Conservation (phyloP, 495 filamentous ascomycete species). For the Aspergillus sclerotiicarbonarius region DNA sequence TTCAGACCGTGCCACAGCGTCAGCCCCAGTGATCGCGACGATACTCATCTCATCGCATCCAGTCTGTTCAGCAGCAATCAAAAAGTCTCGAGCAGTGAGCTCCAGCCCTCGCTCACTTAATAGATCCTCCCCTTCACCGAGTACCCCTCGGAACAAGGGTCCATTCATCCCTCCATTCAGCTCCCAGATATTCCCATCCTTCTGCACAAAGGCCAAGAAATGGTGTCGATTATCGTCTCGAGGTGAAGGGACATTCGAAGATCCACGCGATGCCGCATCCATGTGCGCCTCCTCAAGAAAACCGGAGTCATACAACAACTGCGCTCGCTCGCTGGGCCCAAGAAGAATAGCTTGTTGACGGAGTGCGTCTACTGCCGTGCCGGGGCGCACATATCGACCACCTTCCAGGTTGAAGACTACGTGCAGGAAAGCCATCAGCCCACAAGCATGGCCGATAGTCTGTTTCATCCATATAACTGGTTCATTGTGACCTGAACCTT, state of each 20-base stretch:
- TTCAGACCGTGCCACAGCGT: too few relatives aligned
- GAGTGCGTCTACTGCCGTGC: conserved; percentile 7
- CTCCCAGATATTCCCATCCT: conserved; percentile 11
- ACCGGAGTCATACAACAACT: conserved; percentile 11
- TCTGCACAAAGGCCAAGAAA: conserved; percentile 15
- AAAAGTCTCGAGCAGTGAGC: background rate
- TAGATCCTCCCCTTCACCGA: conserved; percentile 9
- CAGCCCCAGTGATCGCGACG: too few relatives aligned
- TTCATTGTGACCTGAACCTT: conserved; percentile 6
- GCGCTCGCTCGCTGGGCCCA: conserved; percentile 4
- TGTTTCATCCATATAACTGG: conserved; percentile 16
- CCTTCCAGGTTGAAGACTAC: conserved; percentile 11
- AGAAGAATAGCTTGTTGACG: conserved; percentile 6
- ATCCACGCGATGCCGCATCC: conserved; percentile 7
- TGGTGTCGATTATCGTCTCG: conserved; percentile 5
- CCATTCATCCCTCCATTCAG: conserved; percentile 11
- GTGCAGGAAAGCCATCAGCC: conserved; percentile 12
- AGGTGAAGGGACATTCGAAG: background rate
- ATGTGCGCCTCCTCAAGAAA: conserved; percentile 10
- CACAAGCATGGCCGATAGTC: conserved; percentile 14
- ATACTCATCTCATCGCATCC: too few relatives aligned
- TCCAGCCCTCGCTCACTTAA: conserved; percentile 9
- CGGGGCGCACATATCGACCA: conserved; percentile 7
- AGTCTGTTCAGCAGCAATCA: too few relatives aligned
- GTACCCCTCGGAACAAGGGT: conserved; percentile 4